Evolutionary conservation across 345 rosid genomes (phyloP).

Genomic region (Trapa incisa): DNA sequence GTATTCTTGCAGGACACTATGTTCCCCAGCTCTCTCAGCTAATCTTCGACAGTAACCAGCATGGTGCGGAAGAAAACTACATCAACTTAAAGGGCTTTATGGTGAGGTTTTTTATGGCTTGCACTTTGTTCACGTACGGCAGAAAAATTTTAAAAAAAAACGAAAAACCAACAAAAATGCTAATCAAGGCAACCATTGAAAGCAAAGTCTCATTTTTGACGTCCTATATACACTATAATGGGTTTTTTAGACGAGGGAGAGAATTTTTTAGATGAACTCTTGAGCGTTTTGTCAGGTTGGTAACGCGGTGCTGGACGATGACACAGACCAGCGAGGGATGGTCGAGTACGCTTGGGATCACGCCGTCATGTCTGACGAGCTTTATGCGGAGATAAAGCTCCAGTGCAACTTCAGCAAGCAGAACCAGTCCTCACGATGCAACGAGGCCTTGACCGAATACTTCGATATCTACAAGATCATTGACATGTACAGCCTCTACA

Average conservation of each 20-base stretch:
- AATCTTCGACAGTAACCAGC: constrained; percentile 41
- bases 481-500: constrained; percentile 57
- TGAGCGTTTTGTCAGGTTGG: constrained; percentile 39
- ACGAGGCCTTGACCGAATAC: constrained; percentile 30
- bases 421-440: constrained; percentile 9
- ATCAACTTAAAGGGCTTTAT: constrained; percentile 65
- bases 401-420: constrained; percentile 24
- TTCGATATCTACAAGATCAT: constrained; percentile 39
- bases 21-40: constrained; percentile 71
- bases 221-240: too few species aligned
- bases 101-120: constrained; percentile 17
- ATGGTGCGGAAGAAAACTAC: constrained; percentile 22
- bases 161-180: too few species aligned
- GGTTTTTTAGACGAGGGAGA: too few species aligned
- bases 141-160: too few species aligned
- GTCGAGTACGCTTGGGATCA: constrained; percentile 75
- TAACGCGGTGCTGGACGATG: constrained; percentile 65
- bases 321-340: constrained; percentile 67
- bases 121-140: background rate
- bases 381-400: constrained; percentile 29
- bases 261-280: background rate
- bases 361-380: constrained; percentile 64
- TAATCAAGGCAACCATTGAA: too few species aligned
- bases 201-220: too few species aligned
- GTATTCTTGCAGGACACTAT: constrained; percentile 44